Evolutionary conservation across 2,329 filamentous ascomycete species (phyloP), one percentile per base, ranked within the genome.

Genomic region (Arthrobotrys megalospora): DNA sequence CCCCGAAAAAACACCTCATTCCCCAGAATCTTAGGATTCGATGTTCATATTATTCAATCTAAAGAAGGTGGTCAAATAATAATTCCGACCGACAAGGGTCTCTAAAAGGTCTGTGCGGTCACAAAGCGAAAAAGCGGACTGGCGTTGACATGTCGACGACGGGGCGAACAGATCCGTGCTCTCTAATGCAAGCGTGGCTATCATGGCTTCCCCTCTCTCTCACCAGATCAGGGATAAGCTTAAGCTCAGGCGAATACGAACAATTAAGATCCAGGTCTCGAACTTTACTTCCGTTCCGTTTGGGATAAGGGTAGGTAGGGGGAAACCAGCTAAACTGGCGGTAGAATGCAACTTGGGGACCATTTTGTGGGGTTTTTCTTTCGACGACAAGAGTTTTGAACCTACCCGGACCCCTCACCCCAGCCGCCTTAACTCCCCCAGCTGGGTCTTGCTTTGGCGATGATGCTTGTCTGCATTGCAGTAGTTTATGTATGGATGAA

Each of bases 61-160:
- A 60, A 28, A 19, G 24, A 77, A 43, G 73, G 73, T 71, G 58
- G 73, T 77, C 75, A 68, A 78, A 78, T 78, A 78, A 71, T 72
- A 72, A 78, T 64, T 78, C 67, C 67, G 67, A 68, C 28, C 63
- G 67, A 78, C 75, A 72, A 78, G 75, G 75, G 75, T 78, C 60
- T 60, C 14, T 34, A 21, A 65, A 71, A 41, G 63, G 75, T 78
- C 75, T 68, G 75, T 78, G 75, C 75, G 75, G 48, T 16, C 41
- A 47, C 36, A 55, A 72, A 62, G 62, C 24, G 69, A 73, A 63
- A 64, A 58, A 21, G 7, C n/a, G 34, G 52, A 43, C 36, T 63
- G 45, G 55, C 60, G 28, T 73, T 41, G 38, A 58, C 58, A 52
- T 63, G 48, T 62, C 63, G 70, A 66, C 62, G 32, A 64, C 41